Evolutionary conservation across 352 stramenopile genomes (phyloP), one percentile per base, ranked within the genome.

Genomic region (Pythium phragmitis): DNA sequence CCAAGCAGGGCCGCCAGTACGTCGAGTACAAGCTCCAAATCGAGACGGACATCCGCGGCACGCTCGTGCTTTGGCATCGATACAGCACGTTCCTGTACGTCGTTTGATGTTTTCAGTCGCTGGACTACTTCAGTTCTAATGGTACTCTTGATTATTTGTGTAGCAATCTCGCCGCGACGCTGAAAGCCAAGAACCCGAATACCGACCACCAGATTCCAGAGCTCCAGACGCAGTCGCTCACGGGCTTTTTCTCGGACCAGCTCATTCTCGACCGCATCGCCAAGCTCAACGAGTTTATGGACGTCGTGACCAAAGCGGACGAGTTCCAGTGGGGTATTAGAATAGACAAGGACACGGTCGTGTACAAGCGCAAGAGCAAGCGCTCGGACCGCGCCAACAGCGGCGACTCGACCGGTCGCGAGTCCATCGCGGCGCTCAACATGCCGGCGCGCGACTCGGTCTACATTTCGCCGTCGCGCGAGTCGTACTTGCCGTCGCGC

Each of bases 1-100:
- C 82, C 59, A 91, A 91, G 57, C 82, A 95, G 43, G 86, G 86
- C 6, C 84, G 86, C 14, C 84, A 95, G 72, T 93, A 92, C 64
- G 86, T 95, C 51, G 85, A 94, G 78, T 94, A 92, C 76, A 92
- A 92, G 65, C 75, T 94, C 43, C 81, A 91, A 67, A 93, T 95
- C 61, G 86, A 93, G 71, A 95, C 86, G 68, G 82, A 93, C 64
- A 93, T 89, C 57, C 82, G 84, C 42, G 86, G 86, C 68, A 95
- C 86, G 49, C 74, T 95, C 19, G 82, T 93, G 63, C 69, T 95
- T 6, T 95, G 86, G 86, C 86, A 95, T 77, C 83, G 86, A 68
- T 95, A 95, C 85, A 91, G 79, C 70, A 95, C 86, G 12, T 95
- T 95, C 73, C 70, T 92, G 80, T 92, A 76, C 55, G 80, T 83